These are phyloP conservation scores for Melanogaster broomeanus DNA, from an alignment of 768 basidiomycete genomes.

Conservation along the genomic window DNA sequence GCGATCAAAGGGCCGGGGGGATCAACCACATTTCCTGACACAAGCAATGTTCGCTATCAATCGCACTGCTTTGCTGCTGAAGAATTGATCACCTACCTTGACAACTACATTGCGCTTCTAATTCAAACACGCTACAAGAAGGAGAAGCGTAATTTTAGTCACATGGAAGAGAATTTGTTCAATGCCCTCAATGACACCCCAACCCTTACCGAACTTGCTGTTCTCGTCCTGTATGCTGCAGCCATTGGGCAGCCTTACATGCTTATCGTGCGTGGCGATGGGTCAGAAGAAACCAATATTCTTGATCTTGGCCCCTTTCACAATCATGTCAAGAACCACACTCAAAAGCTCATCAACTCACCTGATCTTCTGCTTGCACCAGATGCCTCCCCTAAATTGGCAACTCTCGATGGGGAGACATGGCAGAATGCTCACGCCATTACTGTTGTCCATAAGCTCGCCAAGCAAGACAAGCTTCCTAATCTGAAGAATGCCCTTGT, in stretches of 20 bases:
- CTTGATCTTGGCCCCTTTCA: slow-evolving; percentile 29
- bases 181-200: neutral
- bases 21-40: slow-evolving; percentile 32
- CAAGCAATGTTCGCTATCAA: slow-evolving; percentile 38
- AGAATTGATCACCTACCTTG: slow-evolving; percentile 25
- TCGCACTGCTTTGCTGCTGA: slow-evolving; percentile 32
- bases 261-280: slow-evolving; percentile 13
- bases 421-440: slow-evolving; percentile 8
- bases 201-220: slow-evolving; percentile 26
- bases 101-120: slow-evolving; percentile 28
- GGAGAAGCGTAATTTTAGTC: slow-evolving; percentile 22
- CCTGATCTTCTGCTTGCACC: no score
- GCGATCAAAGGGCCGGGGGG: slow-evolving; percentile 11
- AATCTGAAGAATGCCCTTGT: neutral
- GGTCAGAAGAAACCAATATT: slow-evolving; percentile 17
- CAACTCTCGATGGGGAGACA: slow-evolving; percentile 21
- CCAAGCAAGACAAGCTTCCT: neutral
- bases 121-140: slow-evolving; percentile 31
- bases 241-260: slow-evolving; percentile 32
- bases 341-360: no score
- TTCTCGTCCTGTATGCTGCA: slow-evolving; percentile 16
- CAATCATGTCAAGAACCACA: slow-evolving; percentile 14
- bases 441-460: neutral
- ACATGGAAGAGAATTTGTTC: slow-evolving; percentile 38
- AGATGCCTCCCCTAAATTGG: slow-evolving; percentile 5